Percentiles rank a stretch among this genome's conserved stretches.
These are phyloP conservation scores for Kodamaea neixiangensis DNA, from an alignment of 805 yeast genomes.

Conservation along the genomic window DNA sequence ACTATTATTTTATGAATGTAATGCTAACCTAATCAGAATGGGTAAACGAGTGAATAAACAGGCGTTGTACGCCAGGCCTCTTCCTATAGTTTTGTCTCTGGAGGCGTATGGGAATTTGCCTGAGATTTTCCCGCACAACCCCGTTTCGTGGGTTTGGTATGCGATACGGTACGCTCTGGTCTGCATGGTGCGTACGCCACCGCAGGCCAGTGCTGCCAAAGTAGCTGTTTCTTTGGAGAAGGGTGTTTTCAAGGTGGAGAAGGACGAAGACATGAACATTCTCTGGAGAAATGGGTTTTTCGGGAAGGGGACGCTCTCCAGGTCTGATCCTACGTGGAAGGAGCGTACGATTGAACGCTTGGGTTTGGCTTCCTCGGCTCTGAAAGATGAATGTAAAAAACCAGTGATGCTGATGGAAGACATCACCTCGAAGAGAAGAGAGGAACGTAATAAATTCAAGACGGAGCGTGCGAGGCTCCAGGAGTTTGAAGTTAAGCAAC, in stretches of 20 bases:
- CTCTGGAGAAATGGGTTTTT: slow-evolving; percentile 89
- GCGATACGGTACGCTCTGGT: slow-evolving; percentile 29
- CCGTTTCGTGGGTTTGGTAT: slow-evolving; percentile 61
- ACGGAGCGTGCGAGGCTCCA: slow-evolving; percentile 53
- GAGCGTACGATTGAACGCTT: slow-evolving; percentile 61
- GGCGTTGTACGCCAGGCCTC: slow-evolving; percentile 46
- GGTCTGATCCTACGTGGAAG: slow-evolving; percentile 93
- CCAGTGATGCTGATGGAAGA: slow-evolving; percentile 61
- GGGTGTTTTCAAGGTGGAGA: slow-evolving; percentile 42
- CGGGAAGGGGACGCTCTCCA: slow-evolving; percentile 86
- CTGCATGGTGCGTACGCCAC: slow-evolving; percentile 18
- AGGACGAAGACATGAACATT: slow-evolving; percentile 47
- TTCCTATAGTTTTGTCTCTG: slow-evolving; percentile 53
- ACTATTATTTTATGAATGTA: not conserved
- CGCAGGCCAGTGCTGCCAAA: slow-evolving; percentile 21
- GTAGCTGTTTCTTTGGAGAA: slow-evolving; percentile 27
- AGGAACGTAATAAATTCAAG: slow-evolving; percentile 73
- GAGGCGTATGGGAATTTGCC: slow-evolving; percentile 49
- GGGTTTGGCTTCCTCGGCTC: slow-evolving; percentile 32
- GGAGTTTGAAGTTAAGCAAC: slow-evolving; percentile 52
- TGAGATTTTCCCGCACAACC: slow-evolving; percentile 60
- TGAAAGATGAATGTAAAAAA: not conserved
- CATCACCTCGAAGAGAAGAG: slow-evolving; percentile 69
- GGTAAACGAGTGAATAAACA: slow-evolving; percentile 33
- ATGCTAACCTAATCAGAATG: slow-evolving; percentile 19